Conservation (phyloP, 1,284 basidiomycete genomes). For the Ustilago loliicola region DNA sequence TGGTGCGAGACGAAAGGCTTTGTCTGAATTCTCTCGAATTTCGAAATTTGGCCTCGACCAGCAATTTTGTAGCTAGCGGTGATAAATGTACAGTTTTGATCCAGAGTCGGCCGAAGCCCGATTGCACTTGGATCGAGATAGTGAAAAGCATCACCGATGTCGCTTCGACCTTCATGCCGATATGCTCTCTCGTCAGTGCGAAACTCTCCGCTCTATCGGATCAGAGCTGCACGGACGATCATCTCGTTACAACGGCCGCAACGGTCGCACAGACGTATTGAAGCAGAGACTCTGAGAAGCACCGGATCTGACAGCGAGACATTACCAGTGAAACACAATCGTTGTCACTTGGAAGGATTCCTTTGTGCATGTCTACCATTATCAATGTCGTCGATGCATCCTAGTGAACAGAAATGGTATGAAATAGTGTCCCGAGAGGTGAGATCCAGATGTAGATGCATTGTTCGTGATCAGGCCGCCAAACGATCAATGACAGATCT, state of each 20-base stretch:
- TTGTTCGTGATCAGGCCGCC: conserved; percentile 14
- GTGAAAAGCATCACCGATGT: neutral
- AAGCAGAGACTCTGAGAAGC: too few relatives aligned
- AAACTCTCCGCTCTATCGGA: too few relatives aligned
- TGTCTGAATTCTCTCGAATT: neutral
- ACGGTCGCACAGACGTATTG: too few relatives aligned
- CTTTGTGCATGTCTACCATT: conserved; percentile 2
- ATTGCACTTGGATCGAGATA: neutral
- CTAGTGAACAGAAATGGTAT: neutral
- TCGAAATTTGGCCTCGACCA: neutral
- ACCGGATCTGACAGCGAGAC: neutral
- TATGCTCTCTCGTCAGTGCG: neutral
- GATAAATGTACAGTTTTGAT: neutral
- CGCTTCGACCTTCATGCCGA: neutral
- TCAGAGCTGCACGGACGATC: neutral
- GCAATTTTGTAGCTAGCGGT: neutral
- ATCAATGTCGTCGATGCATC: neutral
- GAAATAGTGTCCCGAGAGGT: neutral
- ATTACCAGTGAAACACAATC: neutral
- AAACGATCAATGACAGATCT: conserved; percentile 43
- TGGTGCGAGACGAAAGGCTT: neutral
- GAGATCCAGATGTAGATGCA: neutral
- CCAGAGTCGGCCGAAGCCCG: neutral
- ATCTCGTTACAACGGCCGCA: neutral
- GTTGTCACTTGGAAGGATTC: neutral